Conservation (phyloP, 2,329 filamentous ascomycete genomes). For the Penicillium sp. region DNA sequence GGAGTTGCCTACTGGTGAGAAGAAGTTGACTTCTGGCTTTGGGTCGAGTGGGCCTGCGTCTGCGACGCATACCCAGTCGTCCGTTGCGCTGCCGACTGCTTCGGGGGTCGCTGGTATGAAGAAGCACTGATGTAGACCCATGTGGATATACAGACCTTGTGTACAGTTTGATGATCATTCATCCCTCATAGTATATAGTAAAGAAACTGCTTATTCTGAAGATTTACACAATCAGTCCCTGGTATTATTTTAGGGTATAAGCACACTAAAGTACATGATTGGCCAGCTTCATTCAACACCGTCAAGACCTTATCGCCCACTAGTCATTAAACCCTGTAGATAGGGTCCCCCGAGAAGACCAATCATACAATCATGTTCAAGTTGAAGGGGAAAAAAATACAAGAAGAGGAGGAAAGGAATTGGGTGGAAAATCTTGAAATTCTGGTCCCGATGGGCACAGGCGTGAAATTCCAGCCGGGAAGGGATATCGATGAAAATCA, state of each 20-base stretch:
- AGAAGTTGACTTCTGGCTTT: constrained; percentile 36
- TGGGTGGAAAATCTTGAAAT: not conserved
- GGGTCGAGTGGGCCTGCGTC: constrained; percentile 40
- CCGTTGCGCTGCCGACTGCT: constrained; percentile 35
- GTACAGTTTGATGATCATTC: not conserved
- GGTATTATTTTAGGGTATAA: not conserved
- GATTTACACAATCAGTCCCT: not conserved
- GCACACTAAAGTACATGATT: not conserved
- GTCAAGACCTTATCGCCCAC: not conserved
- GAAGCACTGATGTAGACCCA: not conserved
- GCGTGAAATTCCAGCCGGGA: not conserved
- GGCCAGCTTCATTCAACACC: not conserved
- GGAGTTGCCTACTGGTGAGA: constrained; percentile 56
- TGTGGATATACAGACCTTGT: not conserved
- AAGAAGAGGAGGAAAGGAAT: not conserved
- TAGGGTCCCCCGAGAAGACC: not conserved
- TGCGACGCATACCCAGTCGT: constrained; percentile 50
- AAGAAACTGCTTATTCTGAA: too few species aligned
- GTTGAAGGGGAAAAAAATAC: not conserved
- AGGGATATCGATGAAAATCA: not conserved
- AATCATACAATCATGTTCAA: not conserved
- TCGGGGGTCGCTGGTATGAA: constrained; percentile 3
- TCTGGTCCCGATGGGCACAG: not conserved
- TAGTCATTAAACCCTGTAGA: not conserved
- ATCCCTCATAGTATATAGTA: too few species aligned